These are phyloP conservation scores for Exophiala bonariae DNA, from an alignment of 2,329 filamentous ascomycete genomes.

Conservation along the genomic window DNA sequence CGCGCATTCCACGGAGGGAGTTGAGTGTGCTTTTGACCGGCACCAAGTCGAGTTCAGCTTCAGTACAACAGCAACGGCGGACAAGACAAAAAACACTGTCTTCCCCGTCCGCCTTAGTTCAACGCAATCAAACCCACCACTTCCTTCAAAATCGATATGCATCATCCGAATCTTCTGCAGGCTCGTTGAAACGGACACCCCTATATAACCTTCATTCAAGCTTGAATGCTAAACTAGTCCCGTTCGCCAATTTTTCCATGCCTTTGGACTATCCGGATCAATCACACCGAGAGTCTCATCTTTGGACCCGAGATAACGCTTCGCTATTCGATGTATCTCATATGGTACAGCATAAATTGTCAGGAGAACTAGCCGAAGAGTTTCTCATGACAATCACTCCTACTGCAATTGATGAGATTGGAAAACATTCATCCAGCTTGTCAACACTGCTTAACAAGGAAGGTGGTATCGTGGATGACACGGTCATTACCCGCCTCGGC, in stretches of 20 bases:
- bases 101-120: no score
- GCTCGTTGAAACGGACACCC: conserved; percentile 55
- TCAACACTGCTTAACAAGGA: conserved; percentile 82
- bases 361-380: conserved; percentile 73
- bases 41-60: no score
- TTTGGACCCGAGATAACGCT: conserved; percentile 82
- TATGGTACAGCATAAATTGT: conserved; percentile 88
- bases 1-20: no score
- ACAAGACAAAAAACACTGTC: no score
- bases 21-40: no score
- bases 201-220: conserved; percentile 77
- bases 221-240: conserved; percentile 88
- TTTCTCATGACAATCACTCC: conserved; percentile 87
- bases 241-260: conserved; percentile 93
- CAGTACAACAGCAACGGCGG: no score
- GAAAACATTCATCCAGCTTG: conserved; percentile 71
- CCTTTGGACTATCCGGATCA: conserved; percentile 82
- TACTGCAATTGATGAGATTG: conserved; percentile 65
- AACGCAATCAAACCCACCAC: no score
- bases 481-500: conserved; percentile 79
- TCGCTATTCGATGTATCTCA: conserved; percentile 96
- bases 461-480: conserved; percentile 94
- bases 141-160: conserved; percentile 8
- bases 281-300: conserved; percentile 80
- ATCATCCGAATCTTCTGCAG: conserved; percentile 11